These are phyloP conservation scores for Tolypocladium endophyticum DNA, from an alignment of 2,329 filamentous ascomycete genomes.

Conservation along the genomic window DNA sequence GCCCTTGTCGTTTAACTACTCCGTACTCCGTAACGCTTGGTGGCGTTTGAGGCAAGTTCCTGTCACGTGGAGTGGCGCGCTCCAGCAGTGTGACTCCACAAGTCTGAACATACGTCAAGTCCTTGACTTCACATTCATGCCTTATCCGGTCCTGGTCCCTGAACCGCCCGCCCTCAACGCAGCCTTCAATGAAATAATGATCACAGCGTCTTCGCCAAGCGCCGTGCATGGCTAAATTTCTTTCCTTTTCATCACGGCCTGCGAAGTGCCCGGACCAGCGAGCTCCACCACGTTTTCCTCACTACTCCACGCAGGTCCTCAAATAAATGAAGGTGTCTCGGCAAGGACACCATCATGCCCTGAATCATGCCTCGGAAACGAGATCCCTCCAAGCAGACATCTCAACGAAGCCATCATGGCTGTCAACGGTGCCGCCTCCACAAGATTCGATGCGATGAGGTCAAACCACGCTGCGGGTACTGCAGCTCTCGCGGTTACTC, in stretches of 20 bases:
- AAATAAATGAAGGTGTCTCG: neutral
- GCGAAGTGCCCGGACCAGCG: neutral
- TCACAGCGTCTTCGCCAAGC: neutral
- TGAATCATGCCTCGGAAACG: constrained; percentile 2
- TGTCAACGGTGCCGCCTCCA: constrained; percentile 12
- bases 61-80: neutral
- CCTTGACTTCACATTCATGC: neutral
- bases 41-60: neutral
- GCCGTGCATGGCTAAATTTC: neutral
- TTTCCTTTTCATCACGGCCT: neutral
- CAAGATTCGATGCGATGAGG: constrained; percentile 12
- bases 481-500: constrained; percentile 9
- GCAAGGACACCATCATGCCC: neutral
- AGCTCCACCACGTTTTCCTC: neutral
- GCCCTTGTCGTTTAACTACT: no score
- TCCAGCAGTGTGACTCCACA: neutral
- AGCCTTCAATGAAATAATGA: neutral
- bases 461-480: constrained; percentile 9
- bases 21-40: no score
- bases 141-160: neutral
- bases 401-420: constrained; percentile 11
- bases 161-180: neutral
- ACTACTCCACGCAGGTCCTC: neutral
- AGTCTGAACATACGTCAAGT: neutral
- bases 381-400: constrained; percentile 3